A percentile compares a stretch with the other conserved stretches of the same genome.
Conservation (phyloP, 257 asterid genomes). For the Primulina huaijiensis region DNA sequence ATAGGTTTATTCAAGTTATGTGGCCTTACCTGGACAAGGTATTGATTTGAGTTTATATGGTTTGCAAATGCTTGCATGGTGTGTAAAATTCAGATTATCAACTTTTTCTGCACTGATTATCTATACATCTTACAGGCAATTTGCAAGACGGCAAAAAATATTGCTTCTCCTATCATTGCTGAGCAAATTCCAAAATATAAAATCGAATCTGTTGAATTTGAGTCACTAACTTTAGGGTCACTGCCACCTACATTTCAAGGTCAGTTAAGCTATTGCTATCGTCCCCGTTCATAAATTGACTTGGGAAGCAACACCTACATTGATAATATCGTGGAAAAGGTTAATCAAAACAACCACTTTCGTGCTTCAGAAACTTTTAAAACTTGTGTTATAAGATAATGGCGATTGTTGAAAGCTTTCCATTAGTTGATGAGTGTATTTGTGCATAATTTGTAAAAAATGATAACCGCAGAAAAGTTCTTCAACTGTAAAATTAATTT, state of each 20-base stretch:
- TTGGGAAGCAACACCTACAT: not conserved
- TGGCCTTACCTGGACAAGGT: constrained; percentile 99
- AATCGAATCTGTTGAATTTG: constrained; percentile 61
- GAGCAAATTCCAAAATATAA: constrained; percentile 67
- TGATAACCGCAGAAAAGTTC: no score
- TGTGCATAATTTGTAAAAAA: not conserved
- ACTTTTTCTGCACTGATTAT: constrained; percentile 9
- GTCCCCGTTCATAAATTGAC: not conserved
- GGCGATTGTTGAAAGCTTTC: not conserved
- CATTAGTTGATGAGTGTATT: not conserved
- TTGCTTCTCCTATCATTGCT: constrained; percentile 56
- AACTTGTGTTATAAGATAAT: no score
- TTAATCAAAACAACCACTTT: no score
- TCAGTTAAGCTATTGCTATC: constrained; percentile 25
- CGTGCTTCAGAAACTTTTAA: no score
- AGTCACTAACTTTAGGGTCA: constrained; percentile 52
- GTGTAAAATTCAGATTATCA: not conserved
- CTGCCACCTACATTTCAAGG: constrained; percentile 67
- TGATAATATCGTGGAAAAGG: not conserved
- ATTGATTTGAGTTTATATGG: constrained; percentile 17
- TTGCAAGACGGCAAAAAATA: constrained; percentile 62
- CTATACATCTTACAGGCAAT: constrained; percentile 39
- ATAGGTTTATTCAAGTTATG: constrained; percentile 72
- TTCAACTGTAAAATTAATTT: no score
- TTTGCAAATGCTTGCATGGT: constrained; percentile 13